Base-by-base conservation (phyloP, 2,329 filamentous ascomycete genomes). In the Cryoendolithus antarcticus region DNA sequence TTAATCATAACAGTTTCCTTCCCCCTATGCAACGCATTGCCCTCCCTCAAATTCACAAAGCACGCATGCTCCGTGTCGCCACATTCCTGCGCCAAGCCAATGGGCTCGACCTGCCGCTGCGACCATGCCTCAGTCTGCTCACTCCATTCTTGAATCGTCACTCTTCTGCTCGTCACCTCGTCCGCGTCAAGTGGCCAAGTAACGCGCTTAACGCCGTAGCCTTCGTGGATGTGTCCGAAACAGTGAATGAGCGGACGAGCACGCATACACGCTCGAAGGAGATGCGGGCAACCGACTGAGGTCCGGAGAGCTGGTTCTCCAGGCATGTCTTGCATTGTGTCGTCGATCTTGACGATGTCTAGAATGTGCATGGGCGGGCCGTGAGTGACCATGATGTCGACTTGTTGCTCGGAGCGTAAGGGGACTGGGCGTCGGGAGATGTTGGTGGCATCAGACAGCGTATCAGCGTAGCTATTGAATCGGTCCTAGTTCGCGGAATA, bases 161-260 rank as follows among this genome's bases (percentile, higher is more conserved):
- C 34, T 24, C 32, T 32, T 46, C 44, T 43, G 49, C 5, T 45
- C 40, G 13, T 15, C 6, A 38, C 36, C 4, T 21, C 32, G 35
- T 52, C 37, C 6, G 58, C 43, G 29, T 56, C 49, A 9, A 55
- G 46, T 37, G 54, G 44, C 68, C 65, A 69, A 7, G 11, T 41
- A 6, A 67, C 55, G 27, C 49, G 55, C 45, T 59, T 52, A 3
- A 62, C 66, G 11, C 69, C 70, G 55, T 67, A 66, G 0, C 61
- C 71, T 49, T 74, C 71, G 49, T 77, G 74, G 12, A 78, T 77
- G 57, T 79, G 75, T 0, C 75, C 75, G 50, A 77, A 80, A 45
- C 72, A 72, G 51, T 78, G 71, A n/a, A 80, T 37, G 3, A 58
- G 53, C 0, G 76, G 76, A 37, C 60, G 62, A 7, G 65, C 67